phyloP scores from a whole-genome alignment of 2,329 filamentous ascomycete genomes.

The Fusarium sambucinum region DNA sequence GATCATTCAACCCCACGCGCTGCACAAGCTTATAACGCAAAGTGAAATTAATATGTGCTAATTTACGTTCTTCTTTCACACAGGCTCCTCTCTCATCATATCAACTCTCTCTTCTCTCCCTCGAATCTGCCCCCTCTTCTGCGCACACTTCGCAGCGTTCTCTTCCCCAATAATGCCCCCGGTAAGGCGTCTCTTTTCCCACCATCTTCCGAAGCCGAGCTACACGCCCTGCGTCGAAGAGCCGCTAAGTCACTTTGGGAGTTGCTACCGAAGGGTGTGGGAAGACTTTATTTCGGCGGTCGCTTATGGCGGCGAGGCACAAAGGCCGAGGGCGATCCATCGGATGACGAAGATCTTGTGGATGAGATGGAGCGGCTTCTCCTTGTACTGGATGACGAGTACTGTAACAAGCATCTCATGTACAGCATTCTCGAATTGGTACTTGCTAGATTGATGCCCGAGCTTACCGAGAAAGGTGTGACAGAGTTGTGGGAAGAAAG shows the following conservation, averaged over 20 bases:
- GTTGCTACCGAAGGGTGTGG: constrained; percentile 61
- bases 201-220: constrained; percentile 69
- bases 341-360: constrained; percentile 59
- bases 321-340: constrained; percentile 39
- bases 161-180: constrained; percentile 89
- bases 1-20: constrained; percentile 37
- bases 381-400: constrained; percentile 81
- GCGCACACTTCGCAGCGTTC: constrained; percentile 76
- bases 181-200: constrained; percentile 72
- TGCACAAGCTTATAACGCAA: constrained; percentile 28
- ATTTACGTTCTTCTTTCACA: constrained; percentile 37
- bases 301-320: constrained; percentile 48
- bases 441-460: constrained; percentile 85
- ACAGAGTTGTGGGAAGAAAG: constrained; percentile 80
- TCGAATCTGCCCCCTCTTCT: constrained; percentile 74
- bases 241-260: constrained; percentile 72
- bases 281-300: constrained; percentile 64
- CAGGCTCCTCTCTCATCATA: constrained; percentile 70
- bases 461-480: constrained; percentile 79
- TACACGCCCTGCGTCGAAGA: constrained; percentile 71
- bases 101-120: constrained; percentile 71
- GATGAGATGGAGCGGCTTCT: constrained; percentile 75
- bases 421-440: constrained; percentile 86
- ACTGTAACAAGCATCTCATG: constrained; percentile 93
- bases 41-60: constrained; percentile 42